These are phyloP conservation scores for Mycena amicta DNA, from an alignment of 768 basidiomycete genomes.

Conservation along the genomic window DNA sequence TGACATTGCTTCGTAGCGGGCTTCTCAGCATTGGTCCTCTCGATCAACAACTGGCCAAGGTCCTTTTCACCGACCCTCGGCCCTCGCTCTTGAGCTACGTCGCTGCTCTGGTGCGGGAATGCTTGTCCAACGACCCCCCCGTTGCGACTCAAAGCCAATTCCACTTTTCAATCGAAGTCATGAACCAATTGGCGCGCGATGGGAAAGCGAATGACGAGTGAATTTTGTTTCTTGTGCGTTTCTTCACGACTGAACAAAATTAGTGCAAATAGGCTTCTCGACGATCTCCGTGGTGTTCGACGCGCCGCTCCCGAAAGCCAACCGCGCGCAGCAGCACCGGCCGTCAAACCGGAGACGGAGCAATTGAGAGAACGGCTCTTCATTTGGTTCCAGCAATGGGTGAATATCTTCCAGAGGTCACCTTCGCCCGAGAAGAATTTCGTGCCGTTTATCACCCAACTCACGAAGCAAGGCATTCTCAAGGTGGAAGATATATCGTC, in stretches of 20 bases:
- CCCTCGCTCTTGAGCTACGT: slow-evolving; percentile 80
- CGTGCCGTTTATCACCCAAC: slow-evolving; percentile 93
- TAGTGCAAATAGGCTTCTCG: slow-evolving; percentile 73
- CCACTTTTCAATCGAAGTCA: slow-evolving; percentile 75
- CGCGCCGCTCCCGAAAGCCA: slow-evolving; percentile 44
- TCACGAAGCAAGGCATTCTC: slow-evolving; percentile 95
- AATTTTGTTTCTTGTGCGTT: slow-evolving; percentile 33
- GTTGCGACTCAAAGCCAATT: slow-evolving; percentile 81
- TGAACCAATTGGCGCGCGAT: slow-evolving; percentile 69
- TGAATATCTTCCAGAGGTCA: slow-evolving; percentile 89
- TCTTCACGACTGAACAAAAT: slow-evolving; percentile 9
- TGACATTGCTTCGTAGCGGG: slow-evolving; percentile 82
- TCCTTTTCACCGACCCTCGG: slow-evolving; percentile 76
- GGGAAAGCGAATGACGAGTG: slow-evolving; percentile 88
- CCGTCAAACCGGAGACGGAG: slow-evolving; percentile 71
- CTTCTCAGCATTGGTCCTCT: slow-evolving; percentile 76
- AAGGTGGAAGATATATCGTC: slow-evolving; percentile 96
- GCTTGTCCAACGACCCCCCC: slow-evolving; percentile 78
- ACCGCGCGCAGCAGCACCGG: slow-evolving; percentile 43
- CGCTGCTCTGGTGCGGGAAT: slow-evolving; percentile 83
- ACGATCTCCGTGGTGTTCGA: slow-evolving; percentile 76
- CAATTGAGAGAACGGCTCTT: slow-evolving; percentile 75
- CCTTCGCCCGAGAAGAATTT: slow-evolving; percentile 92
- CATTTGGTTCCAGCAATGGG: slow-evolving; percentile 93
- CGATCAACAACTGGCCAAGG: slow-evolving; percentile 90